These are phyloP conservation scores for Coniella lustricola DNA, from an alignment of 2,329 filamentous ascomycete genomes.

Conservation along the genomic window DNA sequence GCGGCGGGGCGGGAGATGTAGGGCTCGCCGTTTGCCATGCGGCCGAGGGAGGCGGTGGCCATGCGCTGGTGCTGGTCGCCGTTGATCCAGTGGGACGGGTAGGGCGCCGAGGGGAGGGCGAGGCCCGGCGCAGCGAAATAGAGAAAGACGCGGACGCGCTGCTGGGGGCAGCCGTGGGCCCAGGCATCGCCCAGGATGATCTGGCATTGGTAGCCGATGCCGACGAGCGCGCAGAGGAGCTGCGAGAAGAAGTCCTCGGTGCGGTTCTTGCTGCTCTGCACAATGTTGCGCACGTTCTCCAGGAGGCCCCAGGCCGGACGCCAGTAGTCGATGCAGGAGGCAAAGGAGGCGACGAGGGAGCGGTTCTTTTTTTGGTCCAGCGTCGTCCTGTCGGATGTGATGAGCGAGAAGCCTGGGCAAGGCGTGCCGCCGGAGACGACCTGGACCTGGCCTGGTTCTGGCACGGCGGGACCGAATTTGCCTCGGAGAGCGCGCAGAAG, in stretches of 20 bases:
- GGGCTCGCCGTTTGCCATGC: slow-evolving; percentile 49
- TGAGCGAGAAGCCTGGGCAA: slow-evolving; percentile 65
- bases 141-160: slow-evolving; percentile 62
- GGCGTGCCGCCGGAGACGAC: slow-evolving; percentile 68
- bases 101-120: slow-evolving; percentile 47
- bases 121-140: slow-evolving; percentile 62
- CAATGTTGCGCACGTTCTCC: slow-evolving; percentile 69
- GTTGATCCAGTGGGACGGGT: slow-evolving; percentile 54
- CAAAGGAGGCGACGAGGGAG: slow-evolving; percentile 70
- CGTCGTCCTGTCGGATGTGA: slow-evolving; percentile 54
- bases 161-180: slow-evolving; percentile 59
- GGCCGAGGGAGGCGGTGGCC: slow-evolving; percentile 43
- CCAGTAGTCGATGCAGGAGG: slow-evolving; percentile 67
- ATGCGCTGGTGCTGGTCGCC: slow-evolving; percentile 17
- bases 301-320: slow-evolving; percentile 67
- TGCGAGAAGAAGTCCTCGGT: slow-evolving; percentile 64
- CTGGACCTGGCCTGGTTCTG: slow-evolving; percentile 56
- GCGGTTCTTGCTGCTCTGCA: slow-evolving; percentile 34
- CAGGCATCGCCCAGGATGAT: slow-evolving; percentile 64
- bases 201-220: slow-evolving; percentile 69
- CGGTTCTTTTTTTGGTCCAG: slow-evolving; percentile 58
- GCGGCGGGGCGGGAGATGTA: slow-evolving; percentile 45
- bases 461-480: slow-evolving; percentile 38
- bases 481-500: slow-evolving; percentile 50
- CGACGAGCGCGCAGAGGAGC: slow-evolving; percentile 64